Evolutionary conservation across 345 rosid species (phyloP).

Genomic region (Syzygium aromaticum): DNA sequence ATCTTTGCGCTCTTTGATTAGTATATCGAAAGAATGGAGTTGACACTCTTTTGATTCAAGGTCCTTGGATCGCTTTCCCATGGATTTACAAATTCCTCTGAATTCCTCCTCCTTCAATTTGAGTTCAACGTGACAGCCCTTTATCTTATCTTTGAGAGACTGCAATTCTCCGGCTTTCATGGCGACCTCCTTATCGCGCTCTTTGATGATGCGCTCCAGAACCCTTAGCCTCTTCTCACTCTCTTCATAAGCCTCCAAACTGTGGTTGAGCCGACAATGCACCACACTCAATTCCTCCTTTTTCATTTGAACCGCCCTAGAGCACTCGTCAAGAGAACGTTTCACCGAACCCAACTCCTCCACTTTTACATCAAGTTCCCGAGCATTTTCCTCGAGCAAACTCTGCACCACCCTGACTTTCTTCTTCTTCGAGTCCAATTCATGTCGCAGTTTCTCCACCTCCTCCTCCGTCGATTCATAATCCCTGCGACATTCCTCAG

Average conservation of each 20-base stretch:
- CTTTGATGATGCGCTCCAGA: not conserved
- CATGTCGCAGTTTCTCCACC: not conserved
- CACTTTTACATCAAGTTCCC: not conserved
- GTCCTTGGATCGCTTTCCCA: not conserved
- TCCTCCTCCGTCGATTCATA: not conserved
- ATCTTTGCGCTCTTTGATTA: not conserved
- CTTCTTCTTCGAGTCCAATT: not conserved
- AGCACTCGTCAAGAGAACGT: not conserved
- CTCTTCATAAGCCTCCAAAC: slow-evolving; percentile 2
- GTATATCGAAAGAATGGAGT: not conserved
- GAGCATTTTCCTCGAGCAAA: not conserved
- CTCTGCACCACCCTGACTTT: not conserved
- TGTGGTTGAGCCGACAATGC: not conserved
- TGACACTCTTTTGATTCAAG: slow-evolving; percentile 1
- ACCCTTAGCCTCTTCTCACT: slow-evolving; percentile 1
- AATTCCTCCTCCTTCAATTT: not conserved
- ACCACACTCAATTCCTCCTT: slow-evolving; percentile 8
- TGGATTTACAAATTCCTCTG: not conserved
- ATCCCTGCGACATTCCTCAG: not conserved
- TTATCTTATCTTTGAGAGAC: not conserved
- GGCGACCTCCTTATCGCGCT: not conserved
- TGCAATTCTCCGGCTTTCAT: not conserved
- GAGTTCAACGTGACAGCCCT: not conserved
- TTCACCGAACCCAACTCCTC: not conserved
- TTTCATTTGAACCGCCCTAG: not conserved